phyloP scores from a whole-genome alignment of 345 rosid genomes.

The Euphorbia lathyris region DNA sequence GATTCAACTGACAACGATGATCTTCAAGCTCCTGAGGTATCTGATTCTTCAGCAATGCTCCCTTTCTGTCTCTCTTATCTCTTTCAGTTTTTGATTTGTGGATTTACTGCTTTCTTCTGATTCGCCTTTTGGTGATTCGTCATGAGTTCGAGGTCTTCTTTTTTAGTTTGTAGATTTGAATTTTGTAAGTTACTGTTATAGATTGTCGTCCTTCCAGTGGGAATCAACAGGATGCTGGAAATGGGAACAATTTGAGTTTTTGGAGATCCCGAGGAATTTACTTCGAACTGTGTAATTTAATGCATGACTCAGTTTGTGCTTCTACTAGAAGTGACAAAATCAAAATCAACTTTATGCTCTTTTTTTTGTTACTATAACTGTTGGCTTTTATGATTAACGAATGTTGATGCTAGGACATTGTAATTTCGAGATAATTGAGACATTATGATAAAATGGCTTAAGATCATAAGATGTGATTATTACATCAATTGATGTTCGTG shows the following conservation, averaged over 20 bases:
- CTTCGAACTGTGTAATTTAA: not conserved
- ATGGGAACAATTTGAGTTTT: not conserved
- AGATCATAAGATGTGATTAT: slow-evolving; percentile 7
- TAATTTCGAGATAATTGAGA: not conserved
- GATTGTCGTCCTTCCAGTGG: too few relatives aligned
- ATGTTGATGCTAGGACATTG: not conserved
- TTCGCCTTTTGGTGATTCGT: not conserved
- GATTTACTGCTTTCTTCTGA: too few relatives aligned
- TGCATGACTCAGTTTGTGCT: not conserved
- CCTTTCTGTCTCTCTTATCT: not conserved
- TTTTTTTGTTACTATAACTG: not conserved
- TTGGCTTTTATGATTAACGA: not conserved
- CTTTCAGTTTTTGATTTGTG: not conserved
- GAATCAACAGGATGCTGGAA: not conserved
- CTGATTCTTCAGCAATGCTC: not conserved
- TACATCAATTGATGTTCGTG: not conserved
- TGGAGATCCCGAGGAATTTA: not conserved
- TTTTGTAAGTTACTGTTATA: not conserved
- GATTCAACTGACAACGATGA: slow-evolving; percentile 50
- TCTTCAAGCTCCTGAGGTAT: slow-evolving; percentile 47
- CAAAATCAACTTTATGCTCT: not conserved
- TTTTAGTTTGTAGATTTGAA: not conserved
- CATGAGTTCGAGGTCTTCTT: not conserved
- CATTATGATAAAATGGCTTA: not conserved
- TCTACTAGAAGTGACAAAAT: not conserved